phyloP scores from a whole-genome alignment of 208 protist genomes.

The Leishmania mexicana region DNA sequence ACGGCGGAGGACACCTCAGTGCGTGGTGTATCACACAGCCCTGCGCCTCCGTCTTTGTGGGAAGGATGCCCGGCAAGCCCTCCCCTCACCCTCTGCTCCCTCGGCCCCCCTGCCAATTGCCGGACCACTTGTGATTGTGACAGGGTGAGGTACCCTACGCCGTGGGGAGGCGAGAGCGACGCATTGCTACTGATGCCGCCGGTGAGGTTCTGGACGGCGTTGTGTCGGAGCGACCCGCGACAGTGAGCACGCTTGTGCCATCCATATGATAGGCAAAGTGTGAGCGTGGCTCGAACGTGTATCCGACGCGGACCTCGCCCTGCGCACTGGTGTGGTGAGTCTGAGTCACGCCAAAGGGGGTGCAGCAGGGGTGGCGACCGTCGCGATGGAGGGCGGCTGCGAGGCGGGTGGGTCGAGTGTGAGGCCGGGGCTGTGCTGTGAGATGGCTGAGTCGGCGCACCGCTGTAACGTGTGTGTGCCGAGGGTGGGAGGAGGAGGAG shows the following conservation, averaged over 20 bases:
- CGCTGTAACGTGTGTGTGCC: neutral
- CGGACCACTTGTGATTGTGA: neutral
- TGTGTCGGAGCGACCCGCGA: neutral
- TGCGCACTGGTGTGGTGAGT: neutral
- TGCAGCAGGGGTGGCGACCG: too few relatives aligned
- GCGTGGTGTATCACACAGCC: too few relatives aligned
- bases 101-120: neutral
- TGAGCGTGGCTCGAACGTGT: neutral
- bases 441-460: neutral
- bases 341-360: too few relatives aligned
- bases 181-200: neutral
- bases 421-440: neutral
- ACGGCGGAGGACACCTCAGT: neutral
- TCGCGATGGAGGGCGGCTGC: too few relatives aligned
- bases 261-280: neutral
- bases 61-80: neutral
- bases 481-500: too few relatives aligned
- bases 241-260: neutral
- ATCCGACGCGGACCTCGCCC: neutral
- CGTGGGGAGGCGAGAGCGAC: neutral
- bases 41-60: too few relatives aligned
- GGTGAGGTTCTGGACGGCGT: neutral
- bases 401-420: too few relatives aligned
- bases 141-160: neutral
- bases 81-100: too few relatives aligned